Evolutionary conservation across 345 rosid species (phyloP), one percentile per base, ranked within the genome.

Genomic region (Rhizophora apiculata): DNA sequence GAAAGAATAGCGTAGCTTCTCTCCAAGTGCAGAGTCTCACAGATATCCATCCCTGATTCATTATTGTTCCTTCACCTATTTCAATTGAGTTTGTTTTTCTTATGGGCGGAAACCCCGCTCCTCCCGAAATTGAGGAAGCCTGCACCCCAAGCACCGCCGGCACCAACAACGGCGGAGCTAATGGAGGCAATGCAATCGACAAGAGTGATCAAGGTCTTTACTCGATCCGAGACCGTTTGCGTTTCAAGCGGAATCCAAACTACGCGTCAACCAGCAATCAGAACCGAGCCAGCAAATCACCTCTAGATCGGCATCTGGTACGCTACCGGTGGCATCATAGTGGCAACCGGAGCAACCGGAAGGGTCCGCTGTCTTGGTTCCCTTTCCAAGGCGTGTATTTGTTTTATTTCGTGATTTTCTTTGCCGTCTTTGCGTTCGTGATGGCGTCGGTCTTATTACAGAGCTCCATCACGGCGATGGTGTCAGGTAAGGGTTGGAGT

Each of bases 371-470:
- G 58, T 74, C 82, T 26, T 76, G 82, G 56, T 67, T 89, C 30
- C 88, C 83, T 46, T 82, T 88, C 24, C 82, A 93, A 46, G 93
- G 96, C 18, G 78, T 79, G 20, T 83, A 86, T 74, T 76, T 91
- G 74, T 78, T 88, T 51, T 95, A 89, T 81, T 76, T 78, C 59
- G 68, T 85, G 32, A 68, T 92, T 9, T 79, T 84, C 30, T 80
- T 88, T 67, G 84, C 88, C 43, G 92, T 88, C 26, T 82, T 89
- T 53, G 90, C 85, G 6, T 95, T 89, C 67, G 87, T 86, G 20
- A 73, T 90, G 84, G 93, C 93, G 31, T 86, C 96, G 32, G 57
- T 91, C 75, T 69, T 91, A 68, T 70, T 94, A 72, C 97, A 95
- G 81, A 86, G 85, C 84, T 92, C 97, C 72, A 87, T 94, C 68